Evolutionary conservation across 2,329 filamentous ascomycete species (phyloP).

Genomic region (Sporothrix sp.): DNA sequence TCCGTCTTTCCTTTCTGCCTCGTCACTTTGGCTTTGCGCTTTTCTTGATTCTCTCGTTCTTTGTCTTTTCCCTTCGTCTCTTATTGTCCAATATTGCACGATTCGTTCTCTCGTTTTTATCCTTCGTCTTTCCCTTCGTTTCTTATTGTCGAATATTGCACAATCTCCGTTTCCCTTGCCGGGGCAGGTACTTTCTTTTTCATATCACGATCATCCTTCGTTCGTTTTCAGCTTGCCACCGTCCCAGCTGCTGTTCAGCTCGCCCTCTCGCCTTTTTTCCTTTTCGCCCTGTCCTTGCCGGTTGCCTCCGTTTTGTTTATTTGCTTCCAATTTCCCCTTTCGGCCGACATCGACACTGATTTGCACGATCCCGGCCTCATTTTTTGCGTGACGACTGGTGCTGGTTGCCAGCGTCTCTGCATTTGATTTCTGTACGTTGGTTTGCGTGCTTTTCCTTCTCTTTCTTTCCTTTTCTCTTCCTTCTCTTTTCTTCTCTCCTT

Average conservation of each 20-base stretch:
- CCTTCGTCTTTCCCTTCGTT: too few relatives aligned
- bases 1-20: conserved; percentile 16
- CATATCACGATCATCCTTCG: not conserved
- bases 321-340: conserved; percentile 1
- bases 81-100: not conserved
- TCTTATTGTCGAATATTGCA: too few relatives aligned
- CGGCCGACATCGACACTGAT: conserved; percentile 1
- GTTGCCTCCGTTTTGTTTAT: not conserved
- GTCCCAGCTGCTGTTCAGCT: not conserved
- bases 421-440: not conserved
- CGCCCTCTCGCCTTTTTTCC: not conserved
- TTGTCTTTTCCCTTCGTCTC: not conserved
- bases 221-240: not conserved
- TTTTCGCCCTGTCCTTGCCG: not conserved
- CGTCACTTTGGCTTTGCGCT: too few relatives aligned
- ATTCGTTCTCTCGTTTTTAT: conserved; percentile 15
- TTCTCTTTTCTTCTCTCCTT: not conserved
- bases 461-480: not conserved
- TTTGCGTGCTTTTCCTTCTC: not conserved
- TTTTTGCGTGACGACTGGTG: not conserved
- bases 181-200: not conserved
- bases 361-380: not conserved
- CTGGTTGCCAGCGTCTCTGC: not conserved
- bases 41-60: conserved; percentile 1
- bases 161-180: too few relatives aligned